Evolutionary conservation across 345 rosid genomes (phyloP), one percentile per base, ranked within the genome.

Genomic region (Pistacia atlantica): DNA sequence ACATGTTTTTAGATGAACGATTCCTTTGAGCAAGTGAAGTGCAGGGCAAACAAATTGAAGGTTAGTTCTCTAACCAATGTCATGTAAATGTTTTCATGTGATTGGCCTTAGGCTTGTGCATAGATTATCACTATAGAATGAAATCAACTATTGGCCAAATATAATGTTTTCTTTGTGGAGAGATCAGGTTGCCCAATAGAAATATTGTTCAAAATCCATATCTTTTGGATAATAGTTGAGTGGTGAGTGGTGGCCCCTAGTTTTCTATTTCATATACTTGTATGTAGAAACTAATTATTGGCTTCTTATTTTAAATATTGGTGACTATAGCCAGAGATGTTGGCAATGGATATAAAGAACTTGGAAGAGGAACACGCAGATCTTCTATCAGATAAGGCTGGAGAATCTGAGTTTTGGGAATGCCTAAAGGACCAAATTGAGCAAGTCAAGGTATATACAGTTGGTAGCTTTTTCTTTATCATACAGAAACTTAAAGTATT

Each of bases 281-380:
- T 6, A n/a, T 55, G 57, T 11, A 71, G 33, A 38, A 17, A 65
- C 72, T 57, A 38, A 59, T 56, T 0, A 52, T 14, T 48, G 52
- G 28, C n/a, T n/a, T 10, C 74, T 61, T 49, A 3, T 55, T 49
- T 67, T 74, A 66, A 16, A 6, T 42, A 42, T 80, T 54, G 33
- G 70, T 75, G 56, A 77, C 72, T 80, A 77, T 81, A 94, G 96
- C 81, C 89, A 56, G 94, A 92, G 79, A 79, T 88, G 52, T 61
- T 84, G 86, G 88, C 76, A 35, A 73, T 90, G 86, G 91, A 86
- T 71, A 33, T 76, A 8, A 65, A 72, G 73, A 78, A 85, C 33
- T 89, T 90, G 65, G 89, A 85, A 79, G 90, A 86, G 81, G 90
- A 87, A 86, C 82, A 81, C 65, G 64, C 82, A 56, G 85, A 88